Evolutionary conservation across 805 yeast genomes (phyloP).

Genomic region (Wickerhamiella sorbophila): DNA sequence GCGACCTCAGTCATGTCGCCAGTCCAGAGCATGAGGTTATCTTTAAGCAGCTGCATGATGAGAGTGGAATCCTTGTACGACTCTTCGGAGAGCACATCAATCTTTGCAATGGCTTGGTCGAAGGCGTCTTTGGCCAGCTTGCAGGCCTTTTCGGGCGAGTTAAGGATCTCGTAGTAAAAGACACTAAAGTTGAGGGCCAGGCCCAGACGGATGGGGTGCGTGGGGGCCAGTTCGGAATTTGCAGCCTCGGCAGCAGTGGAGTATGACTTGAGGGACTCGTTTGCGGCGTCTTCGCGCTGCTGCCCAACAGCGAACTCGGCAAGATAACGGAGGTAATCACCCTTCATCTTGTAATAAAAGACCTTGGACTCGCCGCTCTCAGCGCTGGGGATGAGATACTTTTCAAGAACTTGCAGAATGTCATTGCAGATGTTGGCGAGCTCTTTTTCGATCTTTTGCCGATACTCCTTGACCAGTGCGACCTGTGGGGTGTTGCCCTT

Average conservation of each 20-base stretch:
- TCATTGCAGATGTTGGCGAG: slow-evolving; percentile 92
- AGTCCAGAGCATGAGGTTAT: slow-evolving; percentile 37
- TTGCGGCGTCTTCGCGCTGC: slow-evolving; percentile 89
- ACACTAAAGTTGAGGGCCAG: slow-evolving; percentile 96
- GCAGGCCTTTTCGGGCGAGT: slow-evolving; percentile 97
- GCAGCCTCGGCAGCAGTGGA: slow-evolving; percentile 96
- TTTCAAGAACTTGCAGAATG: slow-evolving; percentile 73
- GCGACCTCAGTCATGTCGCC: slow-evolving; percentile 39
- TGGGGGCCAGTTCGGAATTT: slow-evolving; percentile 94
- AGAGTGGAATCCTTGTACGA: slow-evolving; percentile 96
- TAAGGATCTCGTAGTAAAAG: slow-evolving; percentile 94
- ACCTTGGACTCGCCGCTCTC: slow-evolving; percentile 97
- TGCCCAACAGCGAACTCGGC: slow-evolving; percentile 94
- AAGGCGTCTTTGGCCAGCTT: slow-evolving; percentile 98
- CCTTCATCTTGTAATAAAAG: slow-evolving; percentile 98
- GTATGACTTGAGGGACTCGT: slow-evolving; percentile 88
- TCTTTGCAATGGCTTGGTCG: slow-evolving; percentile 97
- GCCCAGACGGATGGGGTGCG: slow-evolving; percentile 97
- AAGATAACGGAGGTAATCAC: slow-evolving; percentile 97
- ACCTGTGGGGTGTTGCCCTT: slow-evolving; percentile 89
- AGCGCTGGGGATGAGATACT: slow-evolving; percentile 86
- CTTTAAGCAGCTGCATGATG: slow-evolving; percentile 97
- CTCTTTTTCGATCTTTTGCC: slow-evolving; percentile 89
- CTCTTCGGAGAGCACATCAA: slow-evolving; percentile 94
- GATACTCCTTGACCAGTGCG: slow-evolving; percentile 80